phyloP scores from a whole-genome alignment of 1,284 basidiomycete species.

The Microbotryum scabiosae region DNA sequence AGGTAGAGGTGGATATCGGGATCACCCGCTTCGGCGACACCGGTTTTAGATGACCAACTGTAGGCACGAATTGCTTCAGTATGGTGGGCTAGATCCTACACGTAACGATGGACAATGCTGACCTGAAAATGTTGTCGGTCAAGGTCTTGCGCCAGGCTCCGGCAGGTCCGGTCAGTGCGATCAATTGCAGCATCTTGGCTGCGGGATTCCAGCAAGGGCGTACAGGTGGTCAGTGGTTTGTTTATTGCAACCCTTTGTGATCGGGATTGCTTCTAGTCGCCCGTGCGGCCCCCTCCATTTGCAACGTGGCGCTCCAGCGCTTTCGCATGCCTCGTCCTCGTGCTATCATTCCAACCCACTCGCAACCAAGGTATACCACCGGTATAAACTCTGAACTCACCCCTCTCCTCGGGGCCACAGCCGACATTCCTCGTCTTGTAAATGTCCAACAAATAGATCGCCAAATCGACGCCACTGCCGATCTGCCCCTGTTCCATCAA shows the following conservation, averaged over 20 bases:
- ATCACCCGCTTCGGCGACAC: slow-evolving; percentile 73
- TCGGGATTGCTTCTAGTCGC: neutral
- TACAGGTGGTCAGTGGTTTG: no score
- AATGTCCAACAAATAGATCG: slow-evolving; percentile 65
- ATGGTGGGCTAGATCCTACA: no score
- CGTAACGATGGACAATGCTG: slow-evolving; percentile 36
- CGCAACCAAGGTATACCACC: no score
- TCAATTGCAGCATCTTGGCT: slow-evolving; percentile 59
- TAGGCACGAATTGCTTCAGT: neutral
- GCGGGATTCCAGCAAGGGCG: neutral
- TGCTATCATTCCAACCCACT: no score
- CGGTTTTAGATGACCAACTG: slow-evolving; percentile 72
- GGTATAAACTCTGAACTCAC: slow-evolving; percentile 43
- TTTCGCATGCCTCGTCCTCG: neutral
- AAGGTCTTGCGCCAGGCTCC: slow-evolving; percentile 72
- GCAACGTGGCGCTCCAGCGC: neutral
- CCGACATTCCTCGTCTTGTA: slow-evolving; percentile 63
- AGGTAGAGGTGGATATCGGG: slow-evolving; percentile 74
- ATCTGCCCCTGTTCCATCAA: slow-evolving; percentile 74
- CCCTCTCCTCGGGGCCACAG: slow-evolving; percentile 59
- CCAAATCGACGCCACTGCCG: slow-evolving; percentile 79
- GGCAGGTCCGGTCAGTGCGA: slow-evolving; percentile 62
- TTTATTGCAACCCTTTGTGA: no score
- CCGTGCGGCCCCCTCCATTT: neutral
- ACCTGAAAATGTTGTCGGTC: slow-evolving; percentile 69